A percentile compares a stretch with the other conserved stretches of the same genome.
These are phyloP conservation scores for Kwoniella sp. DNA, from an alignment of 768 basidiomycete species.

Conservation along the genomic window DNA sequence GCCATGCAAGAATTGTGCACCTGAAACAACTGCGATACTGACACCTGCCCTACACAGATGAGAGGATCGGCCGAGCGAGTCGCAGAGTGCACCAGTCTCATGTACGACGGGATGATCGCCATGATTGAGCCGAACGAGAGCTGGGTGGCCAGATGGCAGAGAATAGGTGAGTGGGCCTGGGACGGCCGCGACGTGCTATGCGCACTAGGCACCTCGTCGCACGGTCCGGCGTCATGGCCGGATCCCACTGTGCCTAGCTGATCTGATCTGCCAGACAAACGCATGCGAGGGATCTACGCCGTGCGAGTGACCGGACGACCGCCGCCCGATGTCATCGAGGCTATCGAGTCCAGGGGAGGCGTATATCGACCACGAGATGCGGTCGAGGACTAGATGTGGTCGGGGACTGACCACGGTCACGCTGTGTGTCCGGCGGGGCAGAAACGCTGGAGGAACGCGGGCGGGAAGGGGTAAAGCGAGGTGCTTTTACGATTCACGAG, in stretches of 20 bases:
- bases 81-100: constrained; percentile 76
- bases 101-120: constrained; percentile 88
- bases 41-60: constrained; percentile 61
- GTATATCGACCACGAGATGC: constrained; percentile 38
- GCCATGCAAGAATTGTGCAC: too few relatives aligned
- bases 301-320: constrained; percentile 57
- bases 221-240: too few relatives aligned
- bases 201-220: too few relatives aligned
- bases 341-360: constrained; percentile 36
- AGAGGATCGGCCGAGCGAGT: constrained; percentile 81
- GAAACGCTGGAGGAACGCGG: too few relatives aligned
- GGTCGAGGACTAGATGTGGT: constrained; percentile 40
- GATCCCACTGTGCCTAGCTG: not conserved
- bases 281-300: constrained; percentile 87
- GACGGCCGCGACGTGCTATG: too few relatives aligned
- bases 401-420: too few relatives aligned
- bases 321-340: constrained; percentile 41
- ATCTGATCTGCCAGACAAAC: constrained; percentile 65
- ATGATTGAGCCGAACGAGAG: constrained; percentile 78
- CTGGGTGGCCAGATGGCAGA: constrained; percentile 96
- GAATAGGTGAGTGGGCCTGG: constrained; percentile 75
- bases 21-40: too few relatives aligned
- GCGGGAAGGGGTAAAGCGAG: not conserved
- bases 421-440: too few relatives aligned
- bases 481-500: not conserved